Base-by-base conservation (phyloP, 225 moss, liverwort and hornwort species). In the Takakia lepidozioides region DNA sequence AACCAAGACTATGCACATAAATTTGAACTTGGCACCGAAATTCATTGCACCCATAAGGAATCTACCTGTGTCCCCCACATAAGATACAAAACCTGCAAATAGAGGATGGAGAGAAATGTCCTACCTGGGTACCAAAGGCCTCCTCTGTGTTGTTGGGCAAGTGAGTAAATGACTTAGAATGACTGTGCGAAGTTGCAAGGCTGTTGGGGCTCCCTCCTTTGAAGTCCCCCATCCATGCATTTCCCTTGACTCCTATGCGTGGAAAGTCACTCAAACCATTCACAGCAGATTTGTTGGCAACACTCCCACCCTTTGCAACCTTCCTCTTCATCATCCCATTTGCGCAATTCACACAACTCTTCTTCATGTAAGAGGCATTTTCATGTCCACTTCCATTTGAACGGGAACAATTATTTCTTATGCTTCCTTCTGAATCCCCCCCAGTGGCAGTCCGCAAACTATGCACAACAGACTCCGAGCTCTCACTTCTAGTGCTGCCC, bases 111-210 rank as follows among this genome's bases (percentile, higher is more conserved):
- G 3, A 9, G 27, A n/a, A 4, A 41, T 37, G 15, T 15, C 21
- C 52, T 69, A 78, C 78, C 73, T 73, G 43, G 15, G 52, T 69
- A 36, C 73, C 73, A 46, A 66, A 73, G 23, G 65, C 56, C 13
- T 70, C 73, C 28, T 78, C 78, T 25, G 62, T 58, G 45, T 62
- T 65, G 39, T 29, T 62, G 38, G 72, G 65, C 51, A 62, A 39
- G 47, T 62, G 61, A 18, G 26, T 45, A 25, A 66, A 56, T 48
- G 62, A 49, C 73, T 52, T 59, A 22, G 59, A 57, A 56, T 66
- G 55, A 19, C 69, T 65, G 43, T 66, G 73, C 21, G 73, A 78
- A 38, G 73, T 60, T 25, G 45, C 56, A 8, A 49, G 36, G n/a
- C n/a, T n/a, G n/a, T n/a, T n/a, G n/a, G n/a, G n/a, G n/a, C n/a